Evolutionary conservation across 495 filamentous ascomycete species (phyloP).

Genomic region (Penicillium angulare): DNA sequence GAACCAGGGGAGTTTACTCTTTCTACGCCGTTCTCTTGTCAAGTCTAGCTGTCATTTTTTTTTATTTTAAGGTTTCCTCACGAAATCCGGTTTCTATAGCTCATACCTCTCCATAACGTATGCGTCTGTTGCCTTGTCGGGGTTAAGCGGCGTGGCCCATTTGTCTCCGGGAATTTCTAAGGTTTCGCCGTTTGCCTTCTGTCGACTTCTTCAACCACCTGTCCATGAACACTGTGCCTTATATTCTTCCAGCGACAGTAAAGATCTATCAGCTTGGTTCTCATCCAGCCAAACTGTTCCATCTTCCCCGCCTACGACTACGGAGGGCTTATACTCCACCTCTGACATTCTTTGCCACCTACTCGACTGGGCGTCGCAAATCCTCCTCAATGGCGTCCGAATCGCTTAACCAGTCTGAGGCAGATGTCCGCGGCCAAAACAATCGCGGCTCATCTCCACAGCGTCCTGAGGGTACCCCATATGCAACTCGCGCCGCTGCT

Average conservation of each 20-base stretch:
- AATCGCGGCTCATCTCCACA: constrained; percentile 49
- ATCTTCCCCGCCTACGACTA: constrained; percentile 12
- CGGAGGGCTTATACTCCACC: constrained; percentile 19
- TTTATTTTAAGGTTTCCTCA: too few relatives aligned
- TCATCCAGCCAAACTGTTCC: constrained; percentile 1
- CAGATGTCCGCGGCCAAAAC: constrained; percentile 28
- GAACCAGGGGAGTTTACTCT: too few relatives aligned
- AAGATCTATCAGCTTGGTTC: constrained; percentile 4
- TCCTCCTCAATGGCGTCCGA: constrained; percentile 44
- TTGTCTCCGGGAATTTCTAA: constrained; percentile 18
- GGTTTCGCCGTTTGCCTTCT: not conserved
- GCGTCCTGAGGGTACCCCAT: constrained; percentile 21
- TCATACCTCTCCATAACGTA: constrained; percentile 7
- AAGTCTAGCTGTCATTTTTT: too few relatives aligned
- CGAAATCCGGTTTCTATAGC: not conserved
- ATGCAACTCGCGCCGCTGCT: constrained; percentile 42
- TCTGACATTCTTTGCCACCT: constrained; percentile 16
- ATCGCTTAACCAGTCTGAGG: constrained; percentile 32
- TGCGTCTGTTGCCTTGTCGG: constrained; percentile 20
- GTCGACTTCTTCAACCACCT: constrained; percentile 3
- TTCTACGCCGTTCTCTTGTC: too few relatives aligned
- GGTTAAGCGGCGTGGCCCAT: constrained; percentile 25
- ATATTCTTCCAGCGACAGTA: constrained; percentile 11
- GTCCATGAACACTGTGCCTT: constrained; percentile 15
- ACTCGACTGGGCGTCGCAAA: constrained; percentile 13